Percentiles rank a stretch among this genome's conserved stretches.
Evolutionary conservation across 2,329 filamentous ascomycete species (phyloP).

Genomic region (Fusarium sp.): DNA sequence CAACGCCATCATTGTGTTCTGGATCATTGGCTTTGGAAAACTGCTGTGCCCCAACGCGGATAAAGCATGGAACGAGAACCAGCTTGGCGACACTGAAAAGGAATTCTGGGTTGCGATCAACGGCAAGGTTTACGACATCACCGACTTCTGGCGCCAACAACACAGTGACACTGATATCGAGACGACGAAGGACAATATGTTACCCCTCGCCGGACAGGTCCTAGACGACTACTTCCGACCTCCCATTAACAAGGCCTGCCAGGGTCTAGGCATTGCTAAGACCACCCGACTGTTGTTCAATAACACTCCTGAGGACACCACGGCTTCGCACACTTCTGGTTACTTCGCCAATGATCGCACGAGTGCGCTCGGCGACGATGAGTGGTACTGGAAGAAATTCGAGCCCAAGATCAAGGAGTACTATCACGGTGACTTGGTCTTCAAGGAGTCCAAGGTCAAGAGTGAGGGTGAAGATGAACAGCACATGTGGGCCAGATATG

Average conservation of each 20-base stretch:
- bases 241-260: conserved; percentile 82
- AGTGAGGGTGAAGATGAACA: conserved; percentile 76
- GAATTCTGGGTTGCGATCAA: conserved; percentile 92
- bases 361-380: conserved; percentile 71
- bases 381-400: conserved; percentile 87
- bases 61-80: conserved; percentile 84
- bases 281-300: conserved; percentile 75
- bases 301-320: conserved; percentile 68
- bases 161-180: conserved; percentile 82
- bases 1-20: conserved; percentile 89
- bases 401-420: conserved; percentile 85
- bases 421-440: conserved; percentile 90
- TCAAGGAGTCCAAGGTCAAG: conserved; percentile 71
- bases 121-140: conserved; percentile 92
- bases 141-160: conserved; percentile 87
- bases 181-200: conserved; percentile 77
- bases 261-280: conserved; percentile 76
- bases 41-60: conserved; percentile 92
- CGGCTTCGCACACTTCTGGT: conserved; percentile 82
- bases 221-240: conserved; percentile 90
- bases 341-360: conserved; percentile 66
- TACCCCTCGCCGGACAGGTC: conserved; percentile 82
- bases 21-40: conserved; percentile 89
- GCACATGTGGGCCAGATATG: conserved; percentile 85
- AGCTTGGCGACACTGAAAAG: conserved; percentile 77